phyloP scores from a whole-genome alignment of 1,284 basidiomycete species.

The Erythrobasidium hasegawianum region DNA sequence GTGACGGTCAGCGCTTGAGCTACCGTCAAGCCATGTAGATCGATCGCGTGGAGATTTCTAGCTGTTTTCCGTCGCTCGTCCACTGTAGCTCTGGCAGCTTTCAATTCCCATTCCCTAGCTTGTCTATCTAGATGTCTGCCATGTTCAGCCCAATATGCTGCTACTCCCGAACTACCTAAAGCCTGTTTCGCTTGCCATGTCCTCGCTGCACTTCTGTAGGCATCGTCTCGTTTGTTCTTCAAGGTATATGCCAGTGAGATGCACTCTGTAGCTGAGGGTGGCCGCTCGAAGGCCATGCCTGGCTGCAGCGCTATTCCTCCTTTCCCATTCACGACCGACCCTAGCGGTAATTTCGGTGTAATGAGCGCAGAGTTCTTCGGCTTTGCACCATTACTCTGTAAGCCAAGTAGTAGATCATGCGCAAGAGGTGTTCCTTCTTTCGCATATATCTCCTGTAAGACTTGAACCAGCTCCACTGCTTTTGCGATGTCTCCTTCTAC shows the following conservation, averaged over 20 bases:
- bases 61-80: slow-evolving; percentile 20
- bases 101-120: slow-evolving; percentile 33
- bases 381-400: slow-evolving; percentile 2
- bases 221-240: slow-evolving; percentile 23
- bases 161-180: slow-evolving; percentile 30
- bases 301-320: neutral
- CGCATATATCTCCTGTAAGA: slow-evolving; percentile 22
- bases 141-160: slow-evolving; percentile 36
- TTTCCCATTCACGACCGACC: neutral
- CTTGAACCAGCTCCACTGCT: slow-evolving; percentile 25
- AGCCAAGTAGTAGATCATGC: slow-evolving; percentile 12
- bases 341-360: neutral
- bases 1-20: slow-evolving; percentile 33
- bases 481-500: slow-evolving; percentile 19
- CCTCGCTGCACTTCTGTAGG: slow-evolving; percentile 26
- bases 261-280: slow-evolving; percentile 26
- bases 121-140: slow-evolving; percentile 29
- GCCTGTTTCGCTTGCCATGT: slow-evolving; percentile 26
- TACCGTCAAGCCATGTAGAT: slow-evolving; percentile 34
- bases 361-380: neutral
- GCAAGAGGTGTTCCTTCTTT: slow-evolving; percentile 28
- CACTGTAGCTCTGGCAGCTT: slow-evolving; percentile 31
- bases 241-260: slow-evolving; percentile 11
- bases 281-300: slow-evolving; percentile 5
- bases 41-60: slow-evolving; percentile 15